A percentile compares a stretch with the other conserved stretches of the same genome.
phyloP scores from a whole-genome alignment of 2,329 filamentous ascomycete species.

The Exutisphaerella laricina region DNA sequence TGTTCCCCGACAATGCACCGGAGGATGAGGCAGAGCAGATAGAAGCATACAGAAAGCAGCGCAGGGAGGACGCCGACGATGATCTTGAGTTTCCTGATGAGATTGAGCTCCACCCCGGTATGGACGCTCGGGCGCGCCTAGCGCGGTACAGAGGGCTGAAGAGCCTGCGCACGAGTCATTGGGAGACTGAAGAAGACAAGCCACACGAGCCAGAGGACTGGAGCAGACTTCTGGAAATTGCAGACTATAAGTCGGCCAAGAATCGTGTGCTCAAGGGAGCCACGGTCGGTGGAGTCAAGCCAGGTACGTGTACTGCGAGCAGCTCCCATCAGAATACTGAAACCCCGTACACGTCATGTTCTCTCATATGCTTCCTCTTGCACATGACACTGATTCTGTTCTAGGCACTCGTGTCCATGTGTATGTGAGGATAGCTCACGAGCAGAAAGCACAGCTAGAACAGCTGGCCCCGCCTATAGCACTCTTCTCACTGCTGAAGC shows the following conservation, averaged over 20 bases:
- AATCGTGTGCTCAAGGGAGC: constrained; percentile 74
- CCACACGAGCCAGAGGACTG: constrained; percentile 86
- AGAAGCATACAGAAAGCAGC: constrained; percentile 71
- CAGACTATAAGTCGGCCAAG: constrained; percentile 82
- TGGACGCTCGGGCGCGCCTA: constrained; percentile 77
- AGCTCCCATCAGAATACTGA: too few relatives aligned
- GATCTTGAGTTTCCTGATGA: constrained; percentile 96
- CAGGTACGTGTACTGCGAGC: too few relatives aligned
- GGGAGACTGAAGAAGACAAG: constrained; percentile 83
- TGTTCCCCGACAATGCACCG: constrained; percentile 72
- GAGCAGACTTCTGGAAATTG: constrained; percentile 75
- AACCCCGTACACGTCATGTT: too few relatives aligned
- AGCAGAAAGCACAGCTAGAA: constrained; percentile 47
- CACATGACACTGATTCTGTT: too few relatives aligned
- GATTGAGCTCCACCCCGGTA: constrained; percentile 85
- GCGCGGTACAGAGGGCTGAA: constrained; percentile 86
- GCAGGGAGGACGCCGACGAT: constrained; percentile 75
- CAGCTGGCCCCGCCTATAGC: constrained; percentile 58
- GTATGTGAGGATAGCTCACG: constrained; percentile 54
- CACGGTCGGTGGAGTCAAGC: constrained; percentile 76
- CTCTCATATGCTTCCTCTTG: too few relatives aligned
- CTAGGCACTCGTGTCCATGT: constrained; percentile 79
- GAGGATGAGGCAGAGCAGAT: constrained; percentile 81
- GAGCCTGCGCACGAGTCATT: constrained; percentile 77
- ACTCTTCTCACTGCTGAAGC: constrained; percentile 80